These are phyloP conservation scores for Phaeotremella skinneri DNA, from an alignment of 768 basidiomycete species.

Conservation along the genomic window DNA sequence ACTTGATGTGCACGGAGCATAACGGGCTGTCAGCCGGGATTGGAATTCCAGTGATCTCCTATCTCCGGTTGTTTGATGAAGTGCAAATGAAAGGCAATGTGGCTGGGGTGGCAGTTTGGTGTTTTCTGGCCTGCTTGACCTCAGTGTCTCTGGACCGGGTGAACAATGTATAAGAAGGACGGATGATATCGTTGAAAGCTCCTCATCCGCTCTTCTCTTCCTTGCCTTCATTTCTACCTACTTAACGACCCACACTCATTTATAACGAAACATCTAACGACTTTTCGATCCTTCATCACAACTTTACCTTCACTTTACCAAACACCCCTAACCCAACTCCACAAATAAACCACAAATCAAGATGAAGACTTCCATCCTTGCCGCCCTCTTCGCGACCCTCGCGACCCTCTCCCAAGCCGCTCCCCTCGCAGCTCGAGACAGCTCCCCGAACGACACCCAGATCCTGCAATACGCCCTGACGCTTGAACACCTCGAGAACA, in stretches of 20 bases:
- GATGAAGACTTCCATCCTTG: slow-evolving; percentile 9
- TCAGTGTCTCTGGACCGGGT: no score
- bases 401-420: slow-evolving; percentile 4
- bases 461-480: slow-evolving; percentile 51
- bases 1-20: no score
- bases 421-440: neutral
- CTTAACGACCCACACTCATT: neutral
- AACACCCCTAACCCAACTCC: neutral
- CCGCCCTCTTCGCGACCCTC: slow-evolving; percentile 22
- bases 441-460: slow-evolving; percentile 59
- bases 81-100: no score
- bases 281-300: neutral
- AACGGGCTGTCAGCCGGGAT: no score
- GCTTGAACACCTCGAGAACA: slow-evolving; percentile 46
- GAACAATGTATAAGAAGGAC: neutral
- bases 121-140: no score
- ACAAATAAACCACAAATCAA: no score
- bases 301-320: neutral
- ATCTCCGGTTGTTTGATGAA: no score
- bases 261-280: neutral
- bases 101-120: no score
- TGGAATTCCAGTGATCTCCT: no score
- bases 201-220: neutral
- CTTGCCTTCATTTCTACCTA: neutral
- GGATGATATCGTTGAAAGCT: no score